These are phyloP conservation scores for Penicillium cosmopolitanum DNA, from an alignment of 495 filamentous ascomycete species.

Conservation along the genomic window DNA sequence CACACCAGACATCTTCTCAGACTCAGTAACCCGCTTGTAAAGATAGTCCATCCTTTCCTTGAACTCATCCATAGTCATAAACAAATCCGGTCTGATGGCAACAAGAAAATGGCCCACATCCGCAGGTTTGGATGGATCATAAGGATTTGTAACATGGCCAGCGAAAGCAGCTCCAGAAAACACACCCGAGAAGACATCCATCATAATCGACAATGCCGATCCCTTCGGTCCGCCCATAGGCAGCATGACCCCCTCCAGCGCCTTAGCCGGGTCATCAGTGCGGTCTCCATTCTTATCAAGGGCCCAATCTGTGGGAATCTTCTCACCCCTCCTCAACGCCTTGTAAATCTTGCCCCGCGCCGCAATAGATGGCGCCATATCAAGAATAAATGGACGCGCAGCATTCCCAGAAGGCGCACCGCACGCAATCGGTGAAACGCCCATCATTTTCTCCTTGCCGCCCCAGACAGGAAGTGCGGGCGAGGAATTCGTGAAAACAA, in stretches of 20 bases:
- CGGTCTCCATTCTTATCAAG: constrained; percentile 68
- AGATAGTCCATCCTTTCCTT: constrained; percentile 70
- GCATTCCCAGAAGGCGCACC: constrained; percentile 66
- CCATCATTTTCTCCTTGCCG: constrained; percentile 66
- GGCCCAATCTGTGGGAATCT: constrained; percentile 75
- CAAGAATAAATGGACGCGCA: constrained; percentile 64
- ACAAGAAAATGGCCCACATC: constrained; percentile 80
- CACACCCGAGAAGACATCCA: constrained; percentile 83
- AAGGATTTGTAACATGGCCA: constrained; percentile 70
- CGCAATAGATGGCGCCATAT: constrained; percentile 77
- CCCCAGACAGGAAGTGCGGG: constrained; percentile 77
- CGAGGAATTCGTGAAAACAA: constrained; percentile 80
- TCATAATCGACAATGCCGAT: constrained; percentile 73
- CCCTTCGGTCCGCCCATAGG: constrained; percentile 83
- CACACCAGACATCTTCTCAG: constrained; percentile 69
- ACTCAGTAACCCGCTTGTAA: constrained; percentile 64
- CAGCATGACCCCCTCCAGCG: constrained; percentile 73
- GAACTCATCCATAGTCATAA: constrained; percentile 72
- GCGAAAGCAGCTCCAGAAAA: constrained; percentile 72
- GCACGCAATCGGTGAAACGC: constrained; percentile 77
- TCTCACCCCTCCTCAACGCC: constrained; percentile 69
- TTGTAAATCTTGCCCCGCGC: constrained; percentile 79
- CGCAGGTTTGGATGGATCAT: constrained; percentile 67
- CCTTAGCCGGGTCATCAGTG: constrained; percentile 68
- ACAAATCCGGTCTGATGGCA: constrained; percentile 76